Percentiles rank a stretch among this genome's conserved stretches.
Evolutionary conservation across 371 early-diverging fungal genomes (phyloP).

Genomic region (Rhizopus delemar): DNA sequence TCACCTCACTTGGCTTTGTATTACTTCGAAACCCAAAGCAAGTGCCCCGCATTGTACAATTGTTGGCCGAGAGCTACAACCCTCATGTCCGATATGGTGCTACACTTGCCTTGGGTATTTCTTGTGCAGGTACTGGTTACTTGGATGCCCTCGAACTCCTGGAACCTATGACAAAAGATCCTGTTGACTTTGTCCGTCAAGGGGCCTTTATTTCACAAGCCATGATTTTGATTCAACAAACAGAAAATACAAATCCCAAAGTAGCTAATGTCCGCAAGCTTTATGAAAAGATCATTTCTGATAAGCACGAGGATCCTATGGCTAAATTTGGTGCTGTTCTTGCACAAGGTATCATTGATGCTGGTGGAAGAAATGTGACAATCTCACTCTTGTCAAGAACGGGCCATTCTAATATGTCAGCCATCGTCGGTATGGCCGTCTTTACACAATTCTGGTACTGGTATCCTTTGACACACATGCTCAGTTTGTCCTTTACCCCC

Average conservation of each 20-base stretch:
- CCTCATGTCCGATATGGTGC: constrained; percentile 98
- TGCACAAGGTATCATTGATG: constrained; percentile 97
- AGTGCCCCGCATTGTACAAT: constrained; percentile 95
- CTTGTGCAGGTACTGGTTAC: constrained; percentile 95
- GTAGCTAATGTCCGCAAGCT: constrained; percentile 81
- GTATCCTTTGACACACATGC: constrained; percentile 97
- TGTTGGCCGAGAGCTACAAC: constrained; percentile 97
- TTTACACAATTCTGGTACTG: constrained; percentile 99
- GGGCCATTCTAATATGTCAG: constrained; percentile 90
- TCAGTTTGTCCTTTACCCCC: constrained; percentile 91
- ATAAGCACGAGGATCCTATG: constrained; percentile 93
- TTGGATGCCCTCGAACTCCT: constrained; percentile 93
- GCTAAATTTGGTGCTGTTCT: constrained; percentile 98
- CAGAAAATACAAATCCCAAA: constrained; percentile 78
- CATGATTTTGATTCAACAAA: constrained; percentile 98
- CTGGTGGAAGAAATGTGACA: constrained; percentile 96
- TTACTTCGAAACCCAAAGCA: constrained; percentile 88
- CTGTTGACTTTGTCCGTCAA: constrained; percentile 97
- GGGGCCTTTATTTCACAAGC: constrained; percentile 97
- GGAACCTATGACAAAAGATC: constrained; percentile 97
- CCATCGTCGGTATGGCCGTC: constrained; percentile 94
- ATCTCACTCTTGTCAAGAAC: constrained; percentile 89
- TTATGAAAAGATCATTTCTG: constrained; percentile 86
- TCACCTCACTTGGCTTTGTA: constrained; percentile 96
- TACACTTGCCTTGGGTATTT: constrained; percentile 96